Percentiles rank a stretch among this genome's conserved stretches.
Evolutionary conservation across 257 asterid species (phyloP).

Genomic region (Solanum ossicruentum): DNA sequence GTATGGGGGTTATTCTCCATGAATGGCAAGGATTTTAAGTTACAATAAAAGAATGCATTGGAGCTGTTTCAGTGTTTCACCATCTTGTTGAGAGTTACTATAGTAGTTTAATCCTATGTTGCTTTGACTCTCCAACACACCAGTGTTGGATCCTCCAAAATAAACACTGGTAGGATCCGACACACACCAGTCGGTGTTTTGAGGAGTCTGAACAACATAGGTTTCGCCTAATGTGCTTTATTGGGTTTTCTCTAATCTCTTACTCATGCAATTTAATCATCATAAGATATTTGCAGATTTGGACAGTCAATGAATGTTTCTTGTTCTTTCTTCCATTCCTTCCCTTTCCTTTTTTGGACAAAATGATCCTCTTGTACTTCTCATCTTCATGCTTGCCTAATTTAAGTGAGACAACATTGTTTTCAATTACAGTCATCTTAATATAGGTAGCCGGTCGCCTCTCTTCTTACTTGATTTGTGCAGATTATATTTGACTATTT

Average conservation of each 20-base stretch:
- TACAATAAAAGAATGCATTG: not conserved
- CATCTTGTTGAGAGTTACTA: not conserved
- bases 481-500: conserved; percentile 19
- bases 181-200: too few relatives aligned
- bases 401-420: not conserved
- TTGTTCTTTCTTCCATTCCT: not conserved
- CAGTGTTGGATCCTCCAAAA: too few relatives aligned
- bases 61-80: not conserved
- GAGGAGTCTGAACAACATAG: too few relatives aligned
- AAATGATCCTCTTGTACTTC: conserved; percentile 20
- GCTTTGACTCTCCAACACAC: too few relatives aligned
- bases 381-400: not conserved
- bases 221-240: not conserved
- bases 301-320: not conserved
- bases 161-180: too few relatives aligned
- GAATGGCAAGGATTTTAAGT: not conserved
- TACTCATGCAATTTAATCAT: not conserved
- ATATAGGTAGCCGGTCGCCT: conserved; percentile 8
- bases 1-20: not conserved
- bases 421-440: not conserved
- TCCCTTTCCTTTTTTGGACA: not conserved
- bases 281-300: not conserved
- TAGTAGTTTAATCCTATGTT: not conserved
- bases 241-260: not conserved
- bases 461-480: not conserved